phyloP scores from a whole-genome alignment of 768 basidiomycete species.

The Lyophyllum shimeji region DNA sequence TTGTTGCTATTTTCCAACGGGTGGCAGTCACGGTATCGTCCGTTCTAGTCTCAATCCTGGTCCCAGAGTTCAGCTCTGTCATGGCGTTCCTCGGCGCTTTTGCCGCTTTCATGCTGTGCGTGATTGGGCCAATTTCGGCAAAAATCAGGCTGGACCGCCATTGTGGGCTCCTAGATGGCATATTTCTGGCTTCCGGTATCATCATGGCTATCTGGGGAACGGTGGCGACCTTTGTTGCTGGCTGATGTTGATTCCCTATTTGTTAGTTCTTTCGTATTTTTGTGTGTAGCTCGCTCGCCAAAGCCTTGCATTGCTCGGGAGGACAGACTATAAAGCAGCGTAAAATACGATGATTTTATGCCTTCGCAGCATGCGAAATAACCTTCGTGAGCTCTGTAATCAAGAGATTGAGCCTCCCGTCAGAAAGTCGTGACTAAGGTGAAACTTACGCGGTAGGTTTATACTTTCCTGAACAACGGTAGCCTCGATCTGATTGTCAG shows the following conservation, averaged over 20 bases:
- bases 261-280: not conserved
- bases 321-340: slow-evolving; percentile 1
- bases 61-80: slow-evolving; percentile 79
- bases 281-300: too few relatives aligned
- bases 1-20: slow-evolving; percentile 54
- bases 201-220: slow-evolving; percentile 83
- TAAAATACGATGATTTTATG: slow-evolving; percentile 32
- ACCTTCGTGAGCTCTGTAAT: slow-evolving; percentile 70
- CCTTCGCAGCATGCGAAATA: slow-evolving; percentile 67
- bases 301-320: not conserved
- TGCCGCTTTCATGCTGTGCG: slow-evolving; percentile 73
- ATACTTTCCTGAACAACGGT: slow-evolving; percentile 83
- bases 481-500: slow-evolving; percentile 86
- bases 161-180: slow-evolving; percentile 51
- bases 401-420: slow-evolving; percentile 9
- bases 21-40: slow-evolving; percentile 56
- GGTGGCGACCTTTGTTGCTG: slow-evolving; percentile 53
- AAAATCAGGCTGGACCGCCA: slow-evolving; percentile 58
- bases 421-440: not conserved
- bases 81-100: slow-evolving; percentile 95
- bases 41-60: slow-evolving; percentile 66
- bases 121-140: slow-evolving; percentile 75
- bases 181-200: slow-evolving; percentile 48
- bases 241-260: slow-evolving; percentile 9
- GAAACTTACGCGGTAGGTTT: slow-evolving; percentile 71